Conservation (phyloP, 495 filamentous ascomycete genomes). For the Aspergillus cristatus region DNA sequence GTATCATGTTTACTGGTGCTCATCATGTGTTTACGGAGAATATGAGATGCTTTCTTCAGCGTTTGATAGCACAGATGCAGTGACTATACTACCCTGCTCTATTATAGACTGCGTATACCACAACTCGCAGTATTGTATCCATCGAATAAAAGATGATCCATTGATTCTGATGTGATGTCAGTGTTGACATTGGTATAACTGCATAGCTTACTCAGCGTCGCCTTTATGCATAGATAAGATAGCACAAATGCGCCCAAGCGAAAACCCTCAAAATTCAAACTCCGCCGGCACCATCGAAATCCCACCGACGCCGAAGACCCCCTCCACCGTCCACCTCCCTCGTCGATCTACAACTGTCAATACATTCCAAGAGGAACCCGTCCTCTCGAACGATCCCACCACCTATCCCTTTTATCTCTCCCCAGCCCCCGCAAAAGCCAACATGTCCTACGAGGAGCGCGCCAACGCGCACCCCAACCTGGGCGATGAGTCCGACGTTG, state of each 20-base stretch:
- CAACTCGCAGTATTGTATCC: too few species aligned
- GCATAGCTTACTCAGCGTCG: slow-evolving; percentile 32
- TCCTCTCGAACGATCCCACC: too few species aligned
- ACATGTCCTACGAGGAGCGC: slow-evolving; percentile 45
- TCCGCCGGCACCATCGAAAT: slow-evolving; percentile 29
- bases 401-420: slow-evolving; percentile 5
- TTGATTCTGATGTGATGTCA: too few species aligned
- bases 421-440: too few species aligned
- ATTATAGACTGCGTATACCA: too few species aligned
- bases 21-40: too few species aligned
- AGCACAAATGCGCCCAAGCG: slow-evolving; percentile 39
- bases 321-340: slow-evolving; percentile 15
- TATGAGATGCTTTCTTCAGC: too few species aligned
- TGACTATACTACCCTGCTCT: too few species aligned
- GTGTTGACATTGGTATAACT: too few species aligned
- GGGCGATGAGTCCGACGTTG: slow-evolving; percentile 80
- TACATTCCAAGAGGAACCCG: neutral
- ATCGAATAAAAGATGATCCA: too few species aligned
- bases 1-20: too few species aligned
- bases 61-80: too few species aligned
- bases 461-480: slow-evolving; percentile 42
- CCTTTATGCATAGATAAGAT: slow-evolving; percentile 38
- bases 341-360: slow-evolving; percentile 8
- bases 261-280: slow-evolving; percentile 47
- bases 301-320: slow-evolving; percentile 30